Evolutionary conservation across 176 grass and related monocot genomes (phyloP), one percentile per base, ranked within the genome.

Genomic region (Avena sativa): DNA sequence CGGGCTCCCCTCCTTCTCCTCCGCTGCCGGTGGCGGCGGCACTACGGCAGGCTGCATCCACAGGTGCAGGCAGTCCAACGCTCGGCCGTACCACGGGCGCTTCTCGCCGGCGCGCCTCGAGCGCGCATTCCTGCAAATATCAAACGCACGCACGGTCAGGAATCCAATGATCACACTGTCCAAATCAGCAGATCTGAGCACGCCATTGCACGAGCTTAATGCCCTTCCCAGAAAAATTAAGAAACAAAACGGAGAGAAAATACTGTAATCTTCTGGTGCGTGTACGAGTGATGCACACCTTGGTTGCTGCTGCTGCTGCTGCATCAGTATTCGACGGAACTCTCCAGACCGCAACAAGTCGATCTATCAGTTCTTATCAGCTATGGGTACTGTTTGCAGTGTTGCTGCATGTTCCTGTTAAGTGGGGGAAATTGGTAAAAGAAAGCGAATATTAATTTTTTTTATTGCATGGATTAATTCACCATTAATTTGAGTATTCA

Each of bases 21-120:
- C 79, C 59, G 32, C 56, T 6, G 79, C 11, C 49, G 15, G 26
- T n/a, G 55, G 40, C 52, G 49, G 57, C 78, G 48, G 74, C 15
- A 34, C 74, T 50, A 78, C 43, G 38, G 83, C 47, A 15, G 25
- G 48, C 9, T 69, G 78, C 76, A 34, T 75, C 85, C 87, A 76
- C 60, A 30, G 28, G 71, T 82, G 72, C 25, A 90, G 52, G 13
- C 83, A 76, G 50, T 65, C 36, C 46, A 86, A 26, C 81, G 81
- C 78, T 26, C 85, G 50, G 50, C 34, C 78, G 78, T 86, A 83
- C 85, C 87, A 92, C 8, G 87, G 70, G 23, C 67, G 79, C 51
- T 68, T 72, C 71, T 58, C 55, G 76, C 40, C 56, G 15, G 48
- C 59, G 16, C 26, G 62, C 25, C 77, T 70, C 30, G n/a, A 23